These are phyloP conservation scores for Mycena latifolia DNA, from an alignment of 768 basidiomycete species.

Conservation along the genomic window DNA sequence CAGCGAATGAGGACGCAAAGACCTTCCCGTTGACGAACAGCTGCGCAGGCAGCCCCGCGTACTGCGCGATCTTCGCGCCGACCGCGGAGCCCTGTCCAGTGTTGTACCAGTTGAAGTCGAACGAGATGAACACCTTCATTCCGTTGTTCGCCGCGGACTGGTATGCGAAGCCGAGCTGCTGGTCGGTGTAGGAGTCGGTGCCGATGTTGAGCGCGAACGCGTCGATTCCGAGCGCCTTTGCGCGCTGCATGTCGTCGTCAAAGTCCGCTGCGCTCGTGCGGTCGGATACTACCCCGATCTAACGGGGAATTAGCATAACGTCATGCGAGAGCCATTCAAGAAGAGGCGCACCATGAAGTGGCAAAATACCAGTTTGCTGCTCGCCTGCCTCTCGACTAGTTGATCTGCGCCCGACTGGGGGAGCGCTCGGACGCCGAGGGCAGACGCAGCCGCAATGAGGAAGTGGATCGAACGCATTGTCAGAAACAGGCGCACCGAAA, in stretches of 20 bases:
- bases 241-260: constrained; percentile 37
- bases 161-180: constrained; percentile 50
- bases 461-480: too few species aligned
- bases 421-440: too few species aligned
- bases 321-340: not conserved
- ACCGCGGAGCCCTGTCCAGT: constrained; percentile 42
- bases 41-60: constrained; percentile 53
- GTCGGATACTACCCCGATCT: constrained; percentile 37
- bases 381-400: not conserved
- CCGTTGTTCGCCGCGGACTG: constrained; percentile 48
- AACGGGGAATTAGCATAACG: not conserved
- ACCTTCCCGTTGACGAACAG: constrained; percentile 50
- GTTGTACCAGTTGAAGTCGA: constrained; percentile 45
- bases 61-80: constrained; percentile 51
- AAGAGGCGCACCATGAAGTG: constrained; percentile 6
- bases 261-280: constrained; percentile 32
- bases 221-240: constrained; percentile 44
- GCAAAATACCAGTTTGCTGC: not conserved
- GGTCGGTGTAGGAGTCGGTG: constrained; percentile 52
- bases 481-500: too few species aligned
- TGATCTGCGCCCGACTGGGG: too few species aligned
- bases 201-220: constrained; percentile 62
- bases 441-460: too few species aligned
- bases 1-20: constrained; percentile 60
- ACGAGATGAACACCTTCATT: constrained; percentile 53